These are phyloP conservation scores for Radiomyces spectabilis DNA, from an alignment of 192 early-diverging fungal genomes.

Conservation along the genomic window DNA sequence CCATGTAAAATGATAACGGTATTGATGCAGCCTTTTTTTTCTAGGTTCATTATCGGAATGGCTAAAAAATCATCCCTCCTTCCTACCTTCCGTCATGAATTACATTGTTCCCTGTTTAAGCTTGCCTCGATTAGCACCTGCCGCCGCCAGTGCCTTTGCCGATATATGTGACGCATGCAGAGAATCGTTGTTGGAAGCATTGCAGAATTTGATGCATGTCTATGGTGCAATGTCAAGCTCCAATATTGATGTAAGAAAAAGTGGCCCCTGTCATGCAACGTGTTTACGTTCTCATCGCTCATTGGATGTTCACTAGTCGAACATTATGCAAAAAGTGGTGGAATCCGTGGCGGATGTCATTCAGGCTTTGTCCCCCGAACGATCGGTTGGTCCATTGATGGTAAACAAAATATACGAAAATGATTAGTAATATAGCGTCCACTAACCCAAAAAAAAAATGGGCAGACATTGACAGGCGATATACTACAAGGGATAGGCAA, in stretches of 20 bases:
- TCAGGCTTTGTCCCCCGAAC: slow-evolving; percentile 31
- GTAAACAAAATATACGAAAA: slow-evolving; percentile 14
- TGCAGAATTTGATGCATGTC: slow-evolving; percentile 50
- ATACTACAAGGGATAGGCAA: slow-evolving; percentile 13
- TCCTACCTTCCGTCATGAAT: slow-evolving; percentile 48
- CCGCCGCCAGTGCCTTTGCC: slow-evolving; percentile 60
- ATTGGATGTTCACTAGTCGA: too few species aligned
- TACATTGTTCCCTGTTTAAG: slow-evolving; percentile 56
- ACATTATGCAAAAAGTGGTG: slow-evolving; percentile 33
- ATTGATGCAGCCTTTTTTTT: too few species aligned
- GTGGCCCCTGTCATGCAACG: too few species aligned
- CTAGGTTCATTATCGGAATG: slow-evolving; percentile 62
- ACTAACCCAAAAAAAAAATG: not conserved
- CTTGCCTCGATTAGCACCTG: slow-evolving; percentile 42
- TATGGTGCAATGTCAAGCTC: slow-evolving; percentile 46
- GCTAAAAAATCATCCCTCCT: slow-evolving; percentile 54
- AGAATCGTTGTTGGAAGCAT: slow-evolving; percentile 46
- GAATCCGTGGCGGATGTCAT: slow-evolving; percentile 38
- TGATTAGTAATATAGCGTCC: not conserved
- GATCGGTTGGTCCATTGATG: slow-evolving; percentile 27
- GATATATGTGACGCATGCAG: slow-evolving; percentile 68
- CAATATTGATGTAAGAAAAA: slow-evolving; percentile 4
- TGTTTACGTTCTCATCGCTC: too few species aligned
- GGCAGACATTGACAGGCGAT: slow-evolving; percentile 11
- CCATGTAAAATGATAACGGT: too few species aligned